Evolutionary conservation across 2,329 filamentous ascomycete genomes (phyloP), one percentile per base, ranked within the genome.

Genomic region (Claviceps fusiformis): DNA sequence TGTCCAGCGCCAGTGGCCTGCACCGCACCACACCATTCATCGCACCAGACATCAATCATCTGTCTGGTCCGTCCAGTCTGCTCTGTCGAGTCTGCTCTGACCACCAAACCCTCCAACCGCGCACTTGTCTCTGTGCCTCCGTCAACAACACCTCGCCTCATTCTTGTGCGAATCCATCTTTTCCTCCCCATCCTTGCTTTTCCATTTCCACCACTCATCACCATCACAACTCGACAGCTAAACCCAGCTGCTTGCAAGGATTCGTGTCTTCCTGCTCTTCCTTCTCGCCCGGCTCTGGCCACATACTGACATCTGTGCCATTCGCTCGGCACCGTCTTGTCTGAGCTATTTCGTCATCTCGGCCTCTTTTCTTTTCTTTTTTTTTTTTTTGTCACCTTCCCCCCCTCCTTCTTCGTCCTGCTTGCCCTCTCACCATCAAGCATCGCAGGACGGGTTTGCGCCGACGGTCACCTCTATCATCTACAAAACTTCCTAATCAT

Each of bases 371-470:
- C 54, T 43, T n/a, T 39, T 39, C 29, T 46, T 29, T 19, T 1
- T 19, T 19, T 19, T 19, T 19, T 19, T 19, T 19, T 19, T 19
- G 19, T 19, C 19, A 29, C 13, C 24, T 7, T 17, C 45, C 15
- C 27, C 27, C 8, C 9, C 3, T 9, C 11, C 19, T 45, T 45
- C 19, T 45, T 50, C 31, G 29, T 24, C 33, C 45, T 50, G 48
- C 29, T 27, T 37, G 17, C 33, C 37, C 33, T 10, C 15, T 37
- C 43, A 19, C 31, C 31, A 56, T 58, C 60, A 57, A 56, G 57
- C 61, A 60, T 60, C 58, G 61, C 62, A 53, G 60, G 57, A 52
- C 60, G 57, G 61, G 55, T 60, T 61, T 61, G 57, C 49, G 51
- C 45, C 53, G 33, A 51, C 55, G 39, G 55, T 44, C 8, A 44